Base-by-base conservation (phyloP, 75 land plant genomes). In the Ceratopteris richardii region DNA sequence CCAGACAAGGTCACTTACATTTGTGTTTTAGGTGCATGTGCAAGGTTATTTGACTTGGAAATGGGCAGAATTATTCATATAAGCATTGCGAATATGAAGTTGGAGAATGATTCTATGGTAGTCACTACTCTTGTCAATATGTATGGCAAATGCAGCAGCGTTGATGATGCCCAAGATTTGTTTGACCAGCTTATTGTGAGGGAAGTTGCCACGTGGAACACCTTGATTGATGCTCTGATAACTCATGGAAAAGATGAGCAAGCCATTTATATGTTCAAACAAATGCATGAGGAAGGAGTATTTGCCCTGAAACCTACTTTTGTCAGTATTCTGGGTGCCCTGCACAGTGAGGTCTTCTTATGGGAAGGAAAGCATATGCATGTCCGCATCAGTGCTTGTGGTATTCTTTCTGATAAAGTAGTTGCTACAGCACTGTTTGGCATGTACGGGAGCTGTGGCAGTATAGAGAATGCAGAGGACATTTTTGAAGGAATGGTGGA, bases 381-480 rank as follows among this genome's bases (percentile, higher is more conserved):
- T 66, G 84, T 68, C 57, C 75, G 67, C 41, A 72, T 87, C 13
- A 24, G 78, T 11, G 62, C 80, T 66, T 74, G 65, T 56, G 77
- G 72, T 21, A 71, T 83, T 33, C 44, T 72, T 17, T 78, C 60
- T 42, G 73, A 78, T 29, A 81, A 79, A 16, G 78, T 85, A 69
- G 72, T 67, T 16, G 74, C 78, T 68, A 33, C 37, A 33, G 76
- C 77, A 36, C 77, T 87, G 1, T 70, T 87, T 51, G 82, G 75
- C 37, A 77, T 81, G 83, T 88, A 88, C 65, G 63, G 76, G 1
- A 84, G 82, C 56, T 81, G 78, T 46, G 88, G 85, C 11, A 58
- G 61, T 0, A 52, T 88, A 46, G 23, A 54, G 17, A 56, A 60
- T 54, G 77, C 88, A 31, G 28, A 63, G 31, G 25, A 24, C 24